Conservation (phyloP, 768 basidiomycete genomes). For the Galerina marginata region DNA sequence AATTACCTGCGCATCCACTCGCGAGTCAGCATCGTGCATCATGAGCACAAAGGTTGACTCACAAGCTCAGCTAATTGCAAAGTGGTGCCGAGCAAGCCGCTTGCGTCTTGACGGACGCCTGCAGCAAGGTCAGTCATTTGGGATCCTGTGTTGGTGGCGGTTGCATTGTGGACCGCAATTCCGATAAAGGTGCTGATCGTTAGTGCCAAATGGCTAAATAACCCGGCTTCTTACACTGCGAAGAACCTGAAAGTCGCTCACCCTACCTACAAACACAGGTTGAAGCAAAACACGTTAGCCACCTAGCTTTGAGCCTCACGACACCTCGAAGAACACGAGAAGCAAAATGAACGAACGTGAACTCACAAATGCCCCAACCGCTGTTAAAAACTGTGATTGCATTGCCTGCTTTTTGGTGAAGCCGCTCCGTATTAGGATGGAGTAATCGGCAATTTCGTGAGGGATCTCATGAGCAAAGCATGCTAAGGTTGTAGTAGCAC, state of each 20-base stretch:
- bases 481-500: constrained; percentile 92
- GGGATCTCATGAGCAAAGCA: constrained; percentile 96
- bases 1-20: constrained; percentile 62
- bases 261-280: constrained; percentile 42
- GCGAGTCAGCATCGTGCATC: constrained; percentile 24
- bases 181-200: constrained; percentile 80
- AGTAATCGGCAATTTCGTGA: constrained; percentile 97
- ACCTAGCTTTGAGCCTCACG: constrained; percentile 1
- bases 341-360: constrained; percentile 23
- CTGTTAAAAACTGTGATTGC: constrained; percentile 92
- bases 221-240: constrained; percentile 9
- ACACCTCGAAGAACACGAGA: constrained; percentile 17
- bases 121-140: constrained; percentile 68
- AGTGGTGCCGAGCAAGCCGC: constrained; percentile 85
- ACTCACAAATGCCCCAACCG: constrained; percentile 90
- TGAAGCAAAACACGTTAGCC: constrained; percentile 13
- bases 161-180: constrained; percentile 80
- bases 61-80: constrained; percentile 82
- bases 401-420: constrained; percentile 92
- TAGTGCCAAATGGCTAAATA: constrained; percentile 23
- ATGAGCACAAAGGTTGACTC: constrained; percentile 34
- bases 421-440: constrained; percentile 88
- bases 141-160: constrained; percentile 51
- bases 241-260: constrained; percentile 31
- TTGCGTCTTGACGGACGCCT: constrained; percentile 75